Percentiles rank a stretch among this genome's conserved stretches.
Evolutionary conservation across 208 protist genomes (phyloP).

Genomic region (Leptomonas pyrrhocoris): DNA sequence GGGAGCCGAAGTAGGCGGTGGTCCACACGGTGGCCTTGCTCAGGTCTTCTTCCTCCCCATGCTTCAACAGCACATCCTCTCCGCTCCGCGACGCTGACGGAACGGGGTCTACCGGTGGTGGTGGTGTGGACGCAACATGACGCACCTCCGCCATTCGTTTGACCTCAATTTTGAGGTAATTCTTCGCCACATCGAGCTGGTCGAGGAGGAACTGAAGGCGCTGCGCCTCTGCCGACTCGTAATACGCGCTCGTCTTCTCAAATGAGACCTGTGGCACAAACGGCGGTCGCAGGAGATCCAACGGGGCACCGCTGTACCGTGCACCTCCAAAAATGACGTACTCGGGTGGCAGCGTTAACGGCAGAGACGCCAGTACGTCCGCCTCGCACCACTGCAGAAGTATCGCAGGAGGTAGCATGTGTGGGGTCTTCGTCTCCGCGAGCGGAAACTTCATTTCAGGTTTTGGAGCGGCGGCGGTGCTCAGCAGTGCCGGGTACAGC

Average conservation of each 20-base stretch:
- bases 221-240: conserved; percentile 23
- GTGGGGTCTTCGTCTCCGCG: conserved; percentile 29
- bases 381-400: conserved; percentile 32
- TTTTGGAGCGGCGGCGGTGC: conserved; percentile 2
- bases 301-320: conserved; percentile 51
- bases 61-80: conserved; percentile 7
- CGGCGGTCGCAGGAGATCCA: conserved; percentile 24
- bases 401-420: conserved; percentile 21
- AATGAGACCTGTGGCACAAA: background rate
- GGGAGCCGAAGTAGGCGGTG: conserved; percentile 65
- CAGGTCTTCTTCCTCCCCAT: conserved; percentile 29
- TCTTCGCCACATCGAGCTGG: conserved; percentile 76
- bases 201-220: conserved; percentile 63
- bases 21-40: conserved; percentile 77
- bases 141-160: conserved; percentile 9
- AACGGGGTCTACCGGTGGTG: background rate
- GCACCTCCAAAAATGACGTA: conserved; percentile 85
- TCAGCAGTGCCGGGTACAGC: conserved; percentile 30
- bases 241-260: conserved; percentile 9
- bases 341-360: conserved; percentile 52
- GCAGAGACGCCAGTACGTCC: conserved; percentile 35
- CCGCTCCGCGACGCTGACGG: background rate
- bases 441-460: conserved; percentile 34
- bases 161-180: conserved; percentile 60
- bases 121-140: background rate